Evolutionary conservation across 75 land plant species (phyloP).

Genomic region (Sequoiadendron giganteum): DNA sequence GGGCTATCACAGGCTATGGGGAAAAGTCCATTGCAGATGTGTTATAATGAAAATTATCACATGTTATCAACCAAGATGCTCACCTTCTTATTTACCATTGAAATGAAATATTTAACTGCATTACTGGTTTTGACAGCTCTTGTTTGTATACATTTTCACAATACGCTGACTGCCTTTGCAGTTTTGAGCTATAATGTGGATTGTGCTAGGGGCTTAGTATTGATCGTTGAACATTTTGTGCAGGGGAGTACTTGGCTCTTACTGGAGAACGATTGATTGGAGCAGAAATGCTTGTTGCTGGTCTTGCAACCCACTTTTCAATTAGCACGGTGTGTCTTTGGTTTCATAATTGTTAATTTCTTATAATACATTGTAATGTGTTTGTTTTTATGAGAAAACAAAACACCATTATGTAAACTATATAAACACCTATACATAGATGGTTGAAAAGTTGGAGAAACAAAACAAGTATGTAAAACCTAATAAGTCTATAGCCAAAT

Average conservation of each 20-base stretch:
- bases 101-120: background rate
- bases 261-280: slow-evolving; percentile 84
- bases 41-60: background rate
- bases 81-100: background rate
- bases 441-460: too few species aligned
- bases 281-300: slow-evolving; percentile 83
- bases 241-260: slow-evolving; percentile 90
- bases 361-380: background rate
- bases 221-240: slow-evolving; percentile 6
- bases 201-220: background rate
- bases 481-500: too few species aligned
- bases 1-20: too few species aligned
- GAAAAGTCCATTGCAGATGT: too few species aligned
- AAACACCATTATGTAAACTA: too few species aligned
- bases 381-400: too few species aligned
- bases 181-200: background rate
- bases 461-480: too few species aligned
- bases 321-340: slow-evolving; percentile 44
- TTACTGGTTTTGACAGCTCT: background rate
- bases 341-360: background rate
- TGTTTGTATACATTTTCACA: background rate
- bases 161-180: background rate
- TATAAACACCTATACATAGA: too few species aligned
- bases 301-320: slow-evolving; percentile 89
- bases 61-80: background rate